Percentiles rank a stretch among this genome's conserved stretches.
Conservation (phyloP, 1,139 yeast genomes). For the Nakaseomyces kungkrabaensis region DNA sequence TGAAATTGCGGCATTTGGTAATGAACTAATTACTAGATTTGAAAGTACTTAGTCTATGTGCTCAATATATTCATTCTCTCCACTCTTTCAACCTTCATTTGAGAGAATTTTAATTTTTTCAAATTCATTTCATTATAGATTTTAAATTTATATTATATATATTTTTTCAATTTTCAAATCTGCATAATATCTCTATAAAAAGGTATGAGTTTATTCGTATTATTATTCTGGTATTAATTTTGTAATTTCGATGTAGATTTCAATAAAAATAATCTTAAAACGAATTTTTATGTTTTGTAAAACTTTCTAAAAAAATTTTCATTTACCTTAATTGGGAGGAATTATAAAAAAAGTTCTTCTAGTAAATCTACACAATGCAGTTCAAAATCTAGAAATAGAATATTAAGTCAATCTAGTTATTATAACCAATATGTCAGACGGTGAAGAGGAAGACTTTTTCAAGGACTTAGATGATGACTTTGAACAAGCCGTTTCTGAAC, state of each 20-base stretch:
- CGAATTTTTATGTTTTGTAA: background rate
- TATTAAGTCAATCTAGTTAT: background rate
- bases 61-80: background rate
- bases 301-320: background rate
- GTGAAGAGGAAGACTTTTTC: background rate
- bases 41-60: constrained; percentile 7
- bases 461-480: constrained; percentile 24
- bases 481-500: constrained; percentile 2
- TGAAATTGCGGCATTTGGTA: constrained; percentile 64
- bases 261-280: too few relatives aligned
- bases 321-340: background rate
- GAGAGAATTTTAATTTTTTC: background rate
- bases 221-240: too few relatives aligned
- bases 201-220: too few relatives aligned
- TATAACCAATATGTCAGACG: background rate
- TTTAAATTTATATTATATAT: background rate
- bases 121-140: background rate
- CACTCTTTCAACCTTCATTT: background rate
- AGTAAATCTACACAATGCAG: background rate
- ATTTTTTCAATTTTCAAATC: background rate
- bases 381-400: background rate
- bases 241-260: too few relatives aligned
- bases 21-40: constrained; percentile 24
- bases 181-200: background rate
- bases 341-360: too few relatives aligned